Percentiles rank a stretch among this genome's conserved stretches.
These are phyloP conservation scores for Annulohypoxylon bovei DNA, from an alignment of 495 filamentous ascomycete species.

Conservation along the genomic window DNA sequence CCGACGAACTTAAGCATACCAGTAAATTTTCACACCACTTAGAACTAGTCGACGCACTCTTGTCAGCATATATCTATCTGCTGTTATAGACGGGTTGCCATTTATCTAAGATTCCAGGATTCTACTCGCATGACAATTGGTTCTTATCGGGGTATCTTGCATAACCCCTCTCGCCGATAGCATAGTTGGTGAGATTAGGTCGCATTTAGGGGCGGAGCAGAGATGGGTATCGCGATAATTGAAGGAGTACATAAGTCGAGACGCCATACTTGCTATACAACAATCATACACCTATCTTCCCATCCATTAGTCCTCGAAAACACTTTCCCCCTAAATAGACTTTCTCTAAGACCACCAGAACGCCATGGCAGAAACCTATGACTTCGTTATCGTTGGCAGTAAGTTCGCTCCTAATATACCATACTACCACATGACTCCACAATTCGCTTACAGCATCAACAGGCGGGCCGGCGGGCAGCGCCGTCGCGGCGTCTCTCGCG, in stretches of 20 bases:
- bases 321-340: neutral
- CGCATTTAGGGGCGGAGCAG: neutral
- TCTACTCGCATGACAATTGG: neutral
- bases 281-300: neutral
- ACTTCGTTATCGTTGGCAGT: slow-evolving; percentile 68
- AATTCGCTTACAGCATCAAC: slow-evolving; percentile 9
- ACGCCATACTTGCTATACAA: too few relatives aligned
- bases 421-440: neutral
- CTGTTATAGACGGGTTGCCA: neutral
- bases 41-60: neutral
- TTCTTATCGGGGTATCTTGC: neutral
- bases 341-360: neutral
- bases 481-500: slow-evolving; percentile 60
- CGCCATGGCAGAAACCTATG: slow-evolving; percentile 48
- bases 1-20: neutral
- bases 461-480: slow-evolving; percentile 68
- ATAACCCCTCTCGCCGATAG: neutral
- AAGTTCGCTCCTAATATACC: slow-evolving; percentile 29
- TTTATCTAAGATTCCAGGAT: neutral
- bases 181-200: neutral
- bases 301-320: neutral
- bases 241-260: neutral
- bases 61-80: neutral
- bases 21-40: neutral
- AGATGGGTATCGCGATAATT: neutral